These are phyloP conservation scores for Sphaerulina populicola DNA, from an alignment of 2,329 filamentous ascomycete genomes.

Conservation along the genomic window DNA sequence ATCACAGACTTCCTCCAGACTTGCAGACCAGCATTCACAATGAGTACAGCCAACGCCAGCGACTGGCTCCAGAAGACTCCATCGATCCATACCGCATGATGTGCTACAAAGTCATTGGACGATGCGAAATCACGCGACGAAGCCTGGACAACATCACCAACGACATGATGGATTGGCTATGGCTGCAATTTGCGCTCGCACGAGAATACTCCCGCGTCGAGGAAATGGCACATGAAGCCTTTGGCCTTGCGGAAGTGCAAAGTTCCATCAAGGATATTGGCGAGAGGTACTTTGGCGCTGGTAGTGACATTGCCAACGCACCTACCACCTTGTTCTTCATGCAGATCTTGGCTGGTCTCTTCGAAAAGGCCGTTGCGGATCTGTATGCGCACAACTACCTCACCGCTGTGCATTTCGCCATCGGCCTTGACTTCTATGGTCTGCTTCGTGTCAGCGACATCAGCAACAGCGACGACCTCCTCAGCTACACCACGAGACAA, in stretches of 20 bases:
- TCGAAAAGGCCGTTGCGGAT: conserved; percentile 85
- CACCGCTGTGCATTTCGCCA: conserved; percentile 88
- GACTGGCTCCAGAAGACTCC: conserved; percentile 75
- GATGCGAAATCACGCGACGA: conserved; percentile 52
- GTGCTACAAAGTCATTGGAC: conserved; percentile 95
- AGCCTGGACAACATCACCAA: conserved; percentile 51
- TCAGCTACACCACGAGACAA: conserved; percentile 59
- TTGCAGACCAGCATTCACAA: conserved; percentile 80
- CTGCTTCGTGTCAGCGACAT: conserved; percentile 81
- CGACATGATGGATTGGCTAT: conserved; percentile 58
- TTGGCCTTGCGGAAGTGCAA: conserved; percentile 61
- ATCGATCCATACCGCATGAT: conserved; percentile 94
- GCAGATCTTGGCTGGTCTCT: conserved; percentile 82
- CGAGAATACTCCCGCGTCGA: conserved; percentile 54
- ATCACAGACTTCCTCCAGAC: conserved; percentile 67
- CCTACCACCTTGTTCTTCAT: conserved; percentile 92
- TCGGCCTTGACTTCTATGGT: conserved; percentile 82
- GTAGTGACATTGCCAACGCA: conserved; percentile 66
- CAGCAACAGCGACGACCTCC: conserved; percentile 58
- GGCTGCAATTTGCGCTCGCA: conserved; percentile 57
- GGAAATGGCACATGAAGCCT: conserved; percentile 54
- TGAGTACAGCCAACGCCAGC: conserved; percentile 77
- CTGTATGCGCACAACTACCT: conserved; percentile 87
- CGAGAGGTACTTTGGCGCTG: conserved; percentile 79
- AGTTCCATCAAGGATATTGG: conserved; percentile 80